phyloP scores from a whole-genome alignment of 1,139 yeast species.

The Yamadazyma friedrichii region DNA sequence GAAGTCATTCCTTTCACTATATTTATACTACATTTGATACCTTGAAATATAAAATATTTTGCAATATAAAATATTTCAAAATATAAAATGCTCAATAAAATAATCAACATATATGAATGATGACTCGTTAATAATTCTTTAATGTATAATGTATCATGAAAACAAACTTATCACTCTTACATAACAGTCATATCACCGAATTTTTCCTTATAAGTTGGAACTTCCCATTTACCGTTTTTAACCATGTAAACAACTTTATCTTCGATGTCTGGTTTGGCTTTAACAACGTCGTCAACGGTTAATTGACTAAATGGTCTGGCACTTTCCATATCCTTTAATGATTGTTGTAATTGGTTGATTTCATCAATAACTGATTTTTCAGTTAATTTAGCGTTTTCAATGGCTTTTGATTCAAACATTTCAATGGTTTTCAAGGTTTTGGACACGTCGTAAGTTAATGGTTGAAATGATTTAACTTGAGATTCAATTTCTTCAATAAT shows the following conservation, averaged over 20 bases:
- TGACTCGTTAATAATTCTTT: too few species aligned
- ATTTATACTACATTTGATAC: too few species aligned
- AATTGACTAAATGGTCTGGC: slow-evolving; percentile 98
- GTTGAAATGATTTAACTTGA: slow-evolving; percentile 73
- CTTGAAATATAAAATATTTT: too few species aligned
- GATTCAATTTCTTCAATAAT: slow-evolving; percentile 81
- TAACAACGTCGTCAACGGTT: slow-evolving; percentile 90
- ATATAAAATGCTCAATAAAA: too few species aligned
- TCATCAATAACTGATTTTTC: slow-evolving; percentile 87
- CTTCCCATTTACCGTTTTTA: slow-evolving; percentile 96
- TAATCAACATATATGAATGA: too few species aligned
- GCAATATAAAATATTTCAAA: too few species aligned
- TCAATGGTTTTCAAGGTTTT: slow-evolving; percentile 91
- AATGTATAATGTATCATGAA: slow-evolving; percentile 1
- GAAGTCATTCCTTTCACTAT: too few species aligned
- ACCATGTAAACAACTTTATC: slow-evolving; percentile 95
- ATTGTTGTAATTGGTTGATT: slow-evolving; percentile 79
- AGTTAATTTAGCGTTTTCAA: slow-evolving; percentile 93
- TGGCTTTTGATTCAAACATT: slow-evolving; percentile 91
- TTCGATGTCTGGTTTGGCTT: slow-evolving; percentile 97
- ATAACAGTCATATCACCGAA: slow-evolving; percentile 94
- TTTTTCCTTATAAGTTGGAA: slow-evolving; percentile 97
- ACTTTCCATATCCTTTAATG: slow-evolving; percentile 88
- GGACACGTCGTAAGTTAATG: slow-evolving; percentile 80
- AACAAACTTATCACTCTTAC: too few species aligned